phyloP scores from a whole-genome alignment of 345 rosid genomes.

The Excoecaria agallocha region DNA sequence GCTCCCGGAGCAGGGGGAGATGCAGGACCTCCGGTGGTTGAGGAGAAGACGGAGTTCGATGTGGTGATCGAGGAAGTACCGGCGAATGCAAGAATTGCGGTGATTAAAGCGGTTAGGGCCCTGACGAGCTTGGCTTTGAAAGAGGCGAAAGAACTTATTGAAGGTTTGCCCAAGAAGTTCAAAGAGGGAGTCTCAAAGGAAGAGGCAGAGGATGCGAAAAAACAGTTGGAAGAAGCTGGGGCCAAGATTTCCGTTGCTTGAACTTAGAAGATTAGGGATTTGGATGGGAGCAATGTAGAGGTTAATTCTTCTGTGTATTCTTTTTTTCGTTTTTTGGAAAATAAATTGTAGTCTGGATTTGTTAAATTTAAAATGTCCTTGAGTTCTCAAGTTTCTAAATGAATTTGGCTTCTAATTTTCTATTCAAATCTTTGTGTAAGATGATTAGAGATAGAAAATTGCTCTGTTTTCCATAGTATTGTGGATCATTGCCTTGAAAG shows the following conservation, averaged over 20 bases:
- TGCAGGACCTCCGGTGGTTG: slow-evolving; percentile 36
- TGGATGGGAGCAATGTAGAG: not conserved
- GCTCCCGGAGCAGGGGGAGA: slow-evolving; percentile 39
- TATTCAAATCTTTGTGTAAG: too few relatives aligned
- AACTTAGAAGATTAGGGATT: not conserved
- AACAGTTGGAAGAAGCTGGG: slow-evolving; percentile 84
- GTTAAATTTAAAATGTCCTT: not conserved
- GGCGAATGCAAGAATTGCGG: slow-evolving; percentile 62
- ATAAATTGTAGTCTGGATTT: not conserved
- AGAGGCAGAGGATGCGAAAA: slow-evolving; percentile 88
- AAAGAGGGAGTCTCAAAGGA: slow-evolving; percentile 71
- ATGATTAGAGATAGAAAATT: too few relatives aligned
- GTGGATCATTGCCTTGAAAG: too few relatives aligned
- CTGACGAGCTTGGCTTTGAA: slow-evolving; percentile 76
- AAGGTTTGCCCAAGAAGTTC: slow-evolving; percentile 85
- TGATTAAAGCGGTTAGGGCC: slow-evolving; percentile 80
- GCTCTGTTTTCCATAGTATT: too few relatives aligned
- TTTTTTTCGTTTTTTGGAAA: not conserved
- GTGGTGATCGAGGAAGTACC: slow-evolving; percentile 80
- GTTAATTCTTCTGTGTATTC: not conserved
- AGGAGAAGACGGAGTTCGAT: slow-evolving; percentile 84
- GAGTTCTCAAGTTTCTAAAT: not conserved
- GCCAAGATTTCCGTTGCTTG: slow-evolving; percentile 61
- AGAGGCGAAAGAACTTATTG: slow-evolving; percentile 85
- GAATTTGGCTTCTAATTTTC: too few relatives aligned